Conservation (phyloP, 805 yeast species). For the Saturnispora halmiae region DNA sequence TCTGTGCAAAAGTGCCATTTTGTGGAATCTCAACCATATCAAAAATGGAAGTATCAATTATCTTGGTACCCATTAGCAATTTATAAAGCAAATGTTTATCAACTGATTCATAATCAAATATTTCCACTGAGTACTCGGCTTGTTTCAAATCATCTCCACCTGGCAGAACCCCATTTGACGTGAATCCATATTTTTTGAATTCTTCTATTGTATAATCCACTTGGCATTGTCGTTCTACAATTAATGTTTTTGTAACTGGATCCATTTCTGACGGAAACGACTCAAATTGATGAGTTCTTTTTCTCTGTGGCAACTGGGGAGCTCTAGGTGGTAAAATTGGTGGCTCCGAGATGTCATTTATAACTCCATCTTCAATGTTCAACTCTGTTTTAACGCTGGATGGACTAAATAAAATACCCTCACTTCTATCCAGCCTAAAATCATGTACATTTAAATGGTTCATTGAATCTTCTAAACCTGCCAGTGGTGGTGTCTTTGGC, state of each 20-base stretch:
- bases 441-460: slow-evolving; percentile 1
- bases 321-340: slow-evolving; percentile 9
- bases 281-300: neutral
- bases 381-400: neutral
- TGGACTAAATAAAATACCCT: slow-evolving; percentile 3
- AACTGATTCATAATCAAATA: slow-evolving; percentile 2
- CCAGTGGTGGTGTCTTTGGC: neutral
- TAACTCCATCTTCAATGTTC: slow-evolving; percentile 1
- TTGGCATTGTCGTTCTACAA: neutral
- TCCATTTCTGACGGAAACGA: slow-evolving; percentile 2
- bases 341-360: slow-evolving; percentile 4
- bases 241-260: neutral
- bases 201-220: neutral
- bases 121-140: neutral
- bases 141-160: neutral
- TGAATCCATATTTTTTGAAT: slow-evolving; percentile 1
- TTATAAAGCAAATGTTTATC: neutral
- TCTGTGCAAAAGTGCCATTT: neutral
- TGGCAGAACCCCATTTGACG: neutral
- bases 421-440: neutral
- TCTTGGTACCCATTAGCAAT: neutral
- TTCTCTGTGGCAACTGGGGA: slow-evolving; percentile 7
- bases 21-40: neutral
- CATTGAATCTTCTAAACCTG: neutral
- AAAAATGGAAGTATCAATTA: neutral